A percentile compares a stretch with the other conserved stretches of the same genome.
These are phyloP conservation scores for Alternaria panax DNA, from an alignment of 2,329 filamentous ascomycete species.

Conservation along the genomic window DNA sequence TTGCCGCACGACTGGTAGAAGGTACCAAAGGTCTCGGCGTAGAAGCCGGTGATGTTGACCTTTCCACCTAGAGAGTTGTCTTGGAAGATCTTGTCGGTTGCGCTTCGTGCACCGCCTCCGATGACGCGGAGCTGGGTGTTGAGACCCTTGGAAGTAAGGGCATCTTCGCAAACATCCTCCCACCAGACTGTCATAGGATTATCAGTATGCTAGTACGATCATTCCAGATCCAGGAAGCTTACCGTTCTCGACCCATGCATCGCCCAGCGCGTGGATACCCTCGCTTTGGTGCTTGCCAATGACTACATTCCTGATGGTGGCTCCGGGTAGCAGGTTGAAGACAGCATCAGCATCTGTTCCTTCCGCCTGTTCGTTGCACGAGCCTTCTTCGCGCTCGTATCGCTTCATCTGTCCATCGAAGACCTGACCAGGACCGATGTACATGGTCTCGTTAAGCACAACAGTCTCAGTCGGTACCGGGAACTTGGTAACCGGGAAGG, in stretches of 20 bases:
- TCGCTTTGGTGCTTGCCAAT: slow-evolving; percentile 39
- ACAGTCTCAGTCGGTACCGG: slow-evolving; percentile 35
- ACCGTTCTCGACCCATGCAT: slow-evolving; percentile 41
- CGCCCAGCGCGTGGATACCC: slow-evolving; percentile 34
- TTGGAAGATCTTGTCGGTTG: slow-evolving; percentile 36
- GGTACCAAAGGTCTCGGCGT: slow-evolving; percentile 35
- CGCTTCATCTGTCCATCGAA: slow-evolving; percentile 39
- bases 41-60: slow-evolving; percentile 35
- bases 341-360: slow-evolving; percentile 37
- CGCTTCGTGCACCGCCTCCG: slow-evolving; percentile 36
- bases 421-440: slow-evolving; percentile 32
- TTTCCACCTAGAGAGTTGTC: slow-evolving; percentile 32
- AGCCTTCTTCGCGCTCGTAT: slow-evolving; percentile 34
- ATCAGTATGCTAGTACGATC: slow-evolving; percentile 1
- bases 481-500: slow-evolving; percentile 32
- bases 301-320: slow-evolving; percentile 33
- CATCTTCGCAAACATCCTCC: slow-evolving; percentile 39
- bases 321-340: slow-evolving; percentile 32
- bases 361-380: slow-evolving; percentile 36
- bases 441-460: slow-evolving; percentile 35
- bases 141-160: slow-evolving; percentile 33
- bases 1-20: slow-evolving; percentile 38
- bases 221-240: background rate
- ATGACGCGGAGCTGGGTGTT: slow-evolving; percentile 39
- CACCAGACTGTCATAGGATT: slow-evolving; percentile 27